Percentiles rank a stretch among this genome's conserved stretches.
Evolutionary conservation across 176 grass and related monocot species (phyloP).

Genomic region (Eleusine indica): DNA sequence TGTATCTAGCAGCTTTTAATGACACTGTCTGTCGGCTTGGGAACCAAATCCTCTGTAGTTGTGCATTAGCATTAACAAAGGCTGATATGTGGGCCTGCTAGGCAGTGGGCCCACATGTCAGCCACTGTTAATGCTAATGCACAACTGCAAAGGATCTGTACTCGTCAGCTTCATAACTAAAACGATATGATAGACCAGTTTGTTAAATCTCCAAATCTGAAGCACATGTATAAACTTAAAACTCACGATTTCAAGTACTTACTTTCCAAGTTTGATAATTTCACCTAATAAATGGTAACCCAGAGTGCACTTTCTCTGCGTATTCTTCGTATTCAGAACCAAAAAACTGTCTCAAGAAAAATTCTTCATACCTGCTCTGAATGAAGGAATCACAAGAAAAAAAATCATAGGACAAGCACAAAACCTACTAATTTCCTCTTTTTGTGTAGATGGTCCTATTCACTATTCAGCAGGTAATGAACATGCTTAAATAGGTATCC

Average conservation of each 20-base stretch:
- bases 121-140: too few relatives aligned
- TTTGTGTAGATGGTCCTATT: slow-evolving; percentile 18
- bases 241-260: slow-evolving; percentile 16
- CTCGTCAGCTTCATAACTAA: neutral
- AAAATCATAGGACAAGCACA: slow-evolving; percentile 5
- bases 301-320: slow-evolving; percentile 64
- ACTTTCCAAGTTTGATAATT: slow-evolving; percentile 37
- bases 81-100: too few relatives aligned
- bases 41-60: too few relatives aligned
- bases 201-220: slow-evolving; percentile 6
- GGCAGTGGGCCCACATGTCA: too few relatives aligned
- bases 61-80: too few relatives aligned
- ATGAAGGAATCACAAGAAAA: slow-evolving; percentile 61
- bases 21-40: neutral
- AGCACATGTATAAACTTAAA: slow-evolving; percentile 19
- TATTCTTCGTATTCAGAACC: slow-evolving; percentile 75
- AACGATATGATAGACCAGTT: neutral
- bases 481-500: neutral
- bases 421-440: slow-evolving; percentile 13
- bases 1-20: slow-evolving; percentile 18
- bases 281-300: slow-evolving; percentile 92
- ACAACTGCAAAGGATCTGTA: too few relatives aligned
- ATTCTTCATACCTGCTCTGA: slow-evolving; percentile 80
- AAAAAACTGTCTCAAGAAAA: slow-evolving; percentile 98
- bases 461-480: slow-evolving; percentile 8